Base-by-base conservation (phyloP, 441 rosid species). In the Manihot esculenta region DNA sequence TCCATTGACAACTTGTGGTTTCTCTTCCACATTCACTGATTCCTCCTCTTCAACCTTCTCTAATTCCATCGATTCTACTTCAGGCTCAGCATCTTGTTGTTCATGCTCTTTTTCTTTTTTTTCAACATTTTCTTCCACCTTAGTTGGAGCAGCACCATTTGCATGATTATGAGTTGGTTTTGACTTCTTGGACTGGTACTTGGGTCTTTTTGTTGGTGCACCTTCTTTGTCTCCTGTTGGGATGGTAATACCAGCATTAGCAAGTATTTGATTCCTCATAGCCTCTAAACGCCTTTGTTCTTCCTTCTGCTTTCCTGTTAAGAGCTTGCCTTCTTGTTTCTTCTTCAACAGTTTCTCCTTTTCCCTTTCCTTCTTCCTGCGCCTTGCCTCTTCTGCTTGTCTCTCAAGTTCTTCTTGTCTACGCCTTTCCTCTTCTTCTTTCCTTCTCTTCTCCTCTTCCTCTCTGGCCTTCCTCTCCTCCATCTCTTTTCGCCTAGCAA, bases 311-410 rank as follows among this genome's bases (percentile, higher is more conserved):
- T 86, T 95, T 59, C 89, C 95, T 4, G 99, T 91, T 70, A 95
- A 87, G 72, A 91, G 85, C 71, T 80, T 93, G 45, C 99, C 99
- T 73, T 95, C 99, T 78, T 73, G 95, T 81, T 88, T 95, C 89
- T 91, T 95, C 84, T 81, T 91, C 75, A 84, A 76, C 15, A 86
- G 82, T 75, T 86, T 95, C 78, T 93, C 99, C 81, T 89, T 95
- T 73, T 95, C 99, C 79, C 78, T 95, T 75, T 93, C 98, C 69
- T 89, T 95, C 78, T 81, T 92, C 85, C 78, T 82, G 42, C 95
- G 95, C 81, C 77, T 95, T 69, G 98, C 94, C 84, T 91, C 99
- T 75, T 95, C 98, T 58, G 93, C 98, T 85, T 86, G 94, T 83
- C 81, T 87, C 84, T 89, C 98, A 61, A 86, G 92, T 82, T 93